Evolutionary conservation across 2,329 filamentous ascomycete genomes (phyloP).

Genomic region (Ambrosiella beaveri): DNA sequence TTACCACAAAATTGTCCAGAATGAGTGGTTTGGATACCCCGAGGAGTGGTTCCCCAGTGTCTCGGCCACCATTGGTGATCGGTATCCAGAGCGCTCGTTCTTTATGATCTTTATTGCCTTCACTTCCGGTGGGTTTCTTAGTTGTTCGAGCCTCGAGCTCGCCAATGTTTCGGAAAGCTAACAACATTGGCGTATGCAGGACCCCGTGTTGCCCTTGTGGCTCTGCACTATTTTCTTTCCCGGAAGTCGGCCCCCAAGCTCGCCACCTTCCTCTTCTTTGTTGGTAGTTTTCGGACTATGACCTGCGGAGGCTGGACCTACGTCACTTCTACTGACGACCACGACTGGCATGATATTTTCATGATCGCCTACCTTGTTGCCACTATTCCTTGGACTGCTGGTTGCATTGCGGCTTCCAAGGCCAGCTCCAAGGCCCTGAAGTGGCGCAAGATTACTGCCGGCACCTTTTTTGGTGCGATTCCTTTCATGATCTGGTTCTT

Average conservation of each 20-base stretch:
- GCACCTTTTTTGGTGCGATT: slow-evolving; percentile 76
- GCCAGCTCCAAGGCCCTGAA: slow-evolving; percentile 67
- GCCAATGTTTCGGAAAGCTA: neutral
- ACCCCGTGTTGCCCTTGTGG: slow-evolving; percentile 78
- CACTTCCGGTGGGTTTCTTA: slow-evolving; percentile 53
- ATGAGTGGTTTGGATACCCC: slow-evolving; percentile 88
- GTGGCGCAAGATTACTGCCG: slow-evolving; percentile 72
- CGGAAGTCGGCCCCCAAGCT: slow-evolving; percentile 55
- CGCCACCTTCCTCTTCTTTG: slow-evolving; percentile 63
- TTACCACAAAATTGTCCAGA: slow-evolving; percentile 93
- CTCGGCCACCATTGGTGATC: slow-evolving; percentile 90
- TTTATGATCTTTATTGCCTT: slow-evolving; percentile 97
- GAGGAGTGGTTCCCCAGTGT: slow-evolving; percentile 95
- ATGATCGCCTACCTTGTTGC: slow-evolving; percentile 97
- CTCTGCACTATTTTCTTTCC: slow-evolving; percentile 81
- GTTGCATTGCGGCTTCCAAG: slow-evolving; percentile 76
- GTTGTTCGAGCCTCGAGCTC: neutral
- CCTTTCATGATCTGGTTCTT: slow-evolving; percentile 91
- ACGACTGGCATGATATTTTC: slow-evolving; percentile 97
- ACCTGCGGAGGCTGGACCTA: slow-evolving; percentile 98
- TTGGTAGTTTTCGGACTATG: slow-evolving; percentile 73
- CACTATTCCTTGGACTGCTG: slow-evolving; percentile 86
- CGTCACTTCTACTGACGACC: slow-evolving; percentile 92
- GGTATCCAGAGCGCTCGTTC: slow-evolving; percentile 88
- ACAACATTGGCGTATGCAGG: slow-evolving; percentile 29